Base-by-base conservation (phyloP, 352 stramenopile genomes). In the Phytophthora fragariae region DNA sequence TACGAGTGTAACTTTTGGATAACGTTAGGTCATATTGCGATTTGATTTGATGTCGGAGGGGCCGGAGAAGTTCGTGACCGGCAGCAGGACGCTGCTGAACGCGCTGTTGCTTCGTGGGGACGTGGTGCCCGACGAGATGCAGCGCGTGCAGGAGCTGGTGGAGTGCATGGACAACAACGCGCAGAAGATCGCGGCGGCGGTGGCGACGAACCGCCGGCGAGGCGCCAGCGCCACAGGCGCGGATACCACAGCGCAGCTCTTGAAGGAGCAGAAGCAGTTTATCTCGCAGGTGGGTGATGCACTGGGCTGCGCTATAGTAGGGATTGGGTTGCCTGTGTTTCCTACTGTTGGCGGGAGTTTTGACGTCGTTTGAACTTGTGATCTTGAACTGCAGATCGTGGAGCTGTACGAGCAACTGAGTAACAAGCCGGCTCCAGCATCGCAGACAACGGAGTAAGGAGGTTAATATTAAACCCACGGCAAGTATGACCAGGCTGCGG, bases 161-260 rank as follows among this genome's bases (percentile, higher is more conserved):
- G 84, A 93, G 62, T 86, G 75, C 55, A 64, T 92, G 35, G 82
- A 93, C 70, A 82, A 84, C 56, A 95, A 95, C 70, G 85, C 83
- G 52, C 69, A 92, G 62, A 88, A 88, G 57, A 91, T 93, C 57
- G 85, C 88, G 46, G 65, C 73, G 53, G 78, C 84, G 57, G 61
- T 94, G 58, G 68, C 76, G 15, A 74, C 81, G 57, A 84, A 72
- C 29, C 81, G 75, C 11, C 77, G 77, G 58, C 78, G 64, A 49
- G 64, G 67, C 7, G 63, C 56, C 2, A 65, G 33, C 33, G 37
- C 60, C n/a, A 73, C 66, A 2, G 71, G 72, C 5, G 72, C 64
- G 4, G 68, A 82, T 49, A 81, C 65, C 12, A 81, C 89, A 21
- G 84, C 83, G 47, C 71, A 82, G 57, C 73, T 94, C 6, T 65